Evolutionary conservation across 2,329 filamentous ascomycete species (phyloP).

Genomic region (Chaetomium sp.): DNA sequence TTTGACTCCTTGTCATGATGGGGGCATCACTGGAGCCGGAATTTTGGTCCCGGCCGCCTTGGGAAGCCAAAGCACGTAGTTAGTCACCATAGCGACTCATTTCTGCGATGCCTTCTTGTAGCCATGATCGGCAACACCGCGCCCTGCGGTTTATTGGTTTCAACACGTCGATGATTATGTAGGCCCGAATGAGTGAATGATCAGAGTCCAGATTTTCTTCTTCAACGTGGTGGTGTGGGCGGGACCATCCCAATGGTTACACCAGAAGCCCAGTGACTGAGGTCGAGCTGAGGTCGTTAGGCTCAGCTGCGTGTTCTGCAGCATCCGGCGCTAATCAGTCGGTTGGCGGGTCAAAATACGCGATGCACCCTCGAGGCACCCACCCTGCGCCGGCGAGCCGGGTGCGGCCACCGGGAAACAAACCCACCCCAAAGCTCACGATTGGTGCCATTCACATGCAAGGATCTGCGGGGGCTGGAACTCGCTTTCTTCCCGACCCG

Average conservation of each 20-base stretch:
- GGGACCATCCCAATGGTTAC: too few species aligned
- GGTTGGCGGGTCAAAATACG: not conserved
- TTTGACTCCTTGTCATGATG: conserved; percentile 52
- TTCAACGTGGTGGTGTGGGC: too few species aligned
- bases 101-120: not conserved
- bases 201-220: not conserved
- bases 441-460: not conserved
- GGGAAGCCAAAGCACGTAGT: conserved; percentile 23
- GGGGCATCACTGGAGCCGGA: conserved; percentile 55
- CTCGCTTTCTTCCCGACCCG: not conserved
- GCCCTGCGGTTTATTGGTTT: not conserved
- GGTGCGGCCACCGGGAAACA: not conserved
- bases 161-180: not conserved
- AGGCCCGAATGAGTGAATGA: not conserved
- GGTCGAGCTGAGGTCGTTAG: too few species aligned
- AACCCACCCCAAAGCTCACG: not conserved
- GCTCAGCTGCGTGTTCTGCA: too few species aligned
- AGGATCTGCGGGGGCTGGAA: not conserved
- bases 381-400: not conserved
- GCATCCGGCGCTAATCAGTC: too few species aligned
- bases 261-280: too few species aligned
- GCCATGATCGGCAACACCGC: too few species aligned
- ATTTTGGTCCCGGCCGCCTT: conserved; percentile 48
- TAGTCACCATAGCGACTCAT: not conserved
- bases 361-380: conserved; percentile 1